Evolutionary conservation across 768 basidiomycete species (phyloP), one percentile per base, ranked within the genome.

Genomic region (Leccinellum rugosiceps): DNA sequence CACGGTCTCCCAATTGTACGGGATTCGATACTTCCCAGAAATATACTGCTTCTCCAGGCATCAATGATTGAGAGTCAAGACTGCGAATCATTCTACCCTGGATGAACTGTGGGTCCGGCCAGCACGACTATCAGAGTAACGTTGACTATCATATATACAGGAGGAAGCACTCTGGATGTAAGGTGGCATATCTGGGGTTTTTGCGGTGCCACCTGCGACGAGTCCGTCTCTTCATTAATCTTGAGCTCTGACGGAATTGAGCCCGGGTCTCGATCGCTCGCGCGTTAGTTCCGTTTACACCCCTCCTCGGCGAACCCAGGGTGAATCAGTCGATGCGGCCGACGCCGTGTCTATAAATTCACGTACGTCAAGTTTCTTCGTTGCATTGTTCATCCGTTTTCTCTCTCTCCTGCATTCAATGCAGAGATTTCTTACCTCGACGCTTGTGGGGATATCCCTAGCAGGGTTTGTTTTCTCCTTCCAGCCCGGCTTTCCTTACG

Each of bases 401-500:
- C 75, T 86, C 85, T 0, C 87, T 83, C 55, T 75, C 75, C 21
- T 76, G 77, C 77, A 58, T 38, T 44, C 48, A 25, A 58, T 63
- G 54, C 56, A 44, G 43, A 47, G 45, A 34, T 50, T 68, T 11
- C 51, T 63, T 15, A 47, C 57, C 26, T 53, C 38, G n/a, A 23
- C 56, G 43, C 68, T 75, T 38, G 25, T 74, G 43, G 68, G 65
- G n/a, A 59, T 76, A n/a, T 60, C 76, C 47, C 60, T 72, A 28
- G 30, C 68, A 9, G 56, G n/a, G 19, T 61, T 56, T 49, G 75
- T 74, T 14, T 45, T 53, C 28, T 72, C 68, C 38, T 70, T 84
- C 57, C 71, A 69, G 30, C 82, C 79, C 21, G 80, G 83, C 51
- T 92, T 92, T 64, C 78, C 88, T 4, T 92, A 92, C 62, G 90